Evolutionary conservation across 2,329 filamentous ascomycete genomes (phyloP).

Genomic region (Sordariomycetes sp.): DNA sequence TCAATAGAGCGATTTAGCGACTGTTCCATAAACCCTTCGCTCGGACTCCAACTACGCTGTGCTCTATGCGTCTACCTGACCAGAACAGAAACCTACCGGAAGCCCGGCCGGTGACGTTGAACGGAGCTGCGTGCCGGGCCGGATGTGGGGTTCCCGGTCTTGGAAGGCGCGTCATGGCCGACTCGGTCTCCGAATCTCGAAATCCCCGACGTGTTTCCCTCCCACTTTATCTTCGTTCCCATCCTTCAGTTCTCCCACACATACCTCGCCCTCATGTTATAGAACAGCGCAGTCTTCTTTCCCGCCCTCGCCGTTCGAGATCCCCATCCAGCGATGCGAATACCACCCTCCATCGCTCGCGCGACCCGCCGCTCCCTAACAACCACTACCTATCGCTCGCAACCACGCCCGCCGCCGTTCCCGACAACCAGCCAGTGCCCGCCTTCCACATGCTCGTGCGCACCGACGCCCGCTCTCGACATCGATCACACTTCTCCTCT

Average conservation of each 20-base stretch:
- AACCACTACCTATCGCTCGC: neutral
- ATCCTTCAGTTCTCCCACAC: too few species aligned
- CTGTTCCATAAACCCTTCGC: too few species aligned
- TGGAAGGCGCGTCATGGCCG: neutral
- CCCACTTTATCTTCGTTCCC: neutral
- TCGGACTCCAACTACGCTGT: too few species aligned
- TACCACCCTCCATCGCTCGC: too few species aligned
- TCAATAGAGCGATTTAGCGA: too few species aligned
- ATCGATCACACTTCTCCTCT: slow-evolving; percentile 66
- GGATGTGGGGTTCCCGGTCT: neutral
- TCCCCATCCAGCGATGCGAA: too few species aligned
- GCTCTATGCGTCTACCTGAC: too few species aligned
- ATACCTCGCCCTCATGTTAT: too few species aligned
- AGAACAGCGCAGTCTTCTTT: too few species aligned
- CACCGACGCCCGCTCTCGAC: slow-evolving; percentile 56
- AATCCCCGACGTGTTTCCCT: neutral
- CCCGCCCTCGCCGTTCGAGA: too few species aligned
- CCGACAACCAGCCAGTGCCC: slow-evolving; percentile 54
- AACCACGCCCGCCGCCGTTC: slow-evolving; percentile 20
- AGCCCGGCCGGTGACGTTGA: neutral
- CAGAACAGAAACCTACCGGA: too few species aligned
- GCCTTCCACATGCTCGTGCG: slow-evolving; percentile 66
- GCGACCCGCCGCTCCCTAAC: neutral
- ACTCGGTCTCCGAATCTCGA: slow-evolving; percentile 1
- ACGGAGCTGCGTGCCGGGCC: neutral